Conservation (phyloP, 192 early-diverging fungal genomes). For the Diversispora epigaea region DNA sequence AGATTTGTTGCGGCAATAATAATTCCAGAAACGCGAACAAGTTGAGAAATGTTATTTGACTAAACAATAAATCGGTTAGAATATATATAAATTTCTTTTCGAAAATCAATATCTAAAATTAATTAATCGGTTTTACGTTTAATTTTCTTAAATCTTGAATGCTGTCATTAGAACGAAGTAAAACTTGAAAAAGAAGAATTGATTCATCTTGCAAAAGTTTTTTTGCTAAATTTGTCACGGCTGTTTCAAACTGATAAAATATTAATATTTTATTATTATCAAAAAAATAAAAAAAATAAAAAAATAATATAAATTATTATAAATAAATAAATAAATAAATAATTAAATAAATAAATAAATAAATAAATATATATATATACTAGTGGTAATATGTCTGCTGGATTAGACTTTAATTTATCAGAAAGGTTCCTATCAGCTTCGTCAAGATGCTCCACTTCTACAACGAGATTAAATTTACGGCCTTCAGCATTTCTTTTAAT, state of each 20-base stretch:
- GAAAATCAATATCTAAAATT: not conserved
- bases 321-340: not conserved
- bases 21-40: slow-evolving; percentile 95
- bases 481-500: slow-evolving; percentile 21
- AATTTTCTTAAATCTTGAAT: slow-evolving; percentile 83
- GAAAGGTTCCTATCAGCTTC: not conserved
- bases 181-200: slow-evolving; percentile 18
- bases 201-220: not conserved
- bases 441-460: slow-evolving; percentile 11
- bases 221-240: not conserved
- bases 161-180: slow-evolving; percentile 62
- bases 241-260: not conserved
- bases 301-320: no score
- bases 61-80: slow-evolving; percentile 35
- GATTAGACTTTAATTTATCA: not conserved
- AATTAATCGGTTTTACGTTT: slow-evolving; percentile 58
- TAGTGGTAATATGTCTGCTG: slow-evolving; percentile 7
- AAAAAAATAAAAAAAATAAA: not conserved
- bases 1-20: slow-evolving; percentile 90
- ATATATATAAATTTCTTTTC: no score
- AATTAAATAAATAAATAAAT: not conserved
- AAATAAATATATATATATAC: not conserved
- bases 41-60: slow-evolving; percentile 82
- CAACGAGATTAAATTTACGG: slow-evolving; percentile 3
- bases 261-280: not conserved